Evolutionary conservation across 2,329 filamentous ascomycete species (phyloP), one percentile per base, ranked within the genome.

Genomic region (Capronia epimyces): DNA sequence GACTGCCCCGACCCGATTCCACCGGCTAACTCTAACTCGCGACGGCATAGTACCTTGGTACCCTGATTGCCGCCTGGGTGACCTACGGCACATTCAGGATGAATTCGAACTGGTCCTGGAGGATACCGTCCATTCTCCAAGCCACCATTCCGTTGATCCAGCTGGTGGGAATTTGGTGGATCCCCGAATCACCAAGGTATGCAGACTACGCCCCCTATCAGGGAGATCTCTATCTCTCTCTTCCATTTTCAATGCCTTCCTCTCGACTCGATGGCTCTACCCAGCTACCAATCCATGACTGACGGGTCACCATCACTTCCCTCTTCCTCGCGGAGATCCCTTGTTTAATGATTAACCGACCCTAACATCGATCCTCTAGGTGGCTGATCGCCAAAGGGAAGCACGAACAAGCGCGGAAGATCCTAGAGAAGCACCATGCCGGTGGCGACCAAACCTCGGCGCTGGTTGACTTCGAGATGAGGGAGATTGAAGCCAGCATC

Each of bases 401-500:
- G 3, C 7, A 32, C 7, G 55, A 60, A 12, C 59, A 62, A 50
- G 61, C 60, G 2, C 58, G 21, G 20, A 59, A 0, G 15, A 60
- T 27, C 53, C 55, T 18, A 57, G 60, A 2, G 56, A 64, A 57
- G 1, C 54, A 60, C n/a, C 63, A 65, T 32, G 60, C 57, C 1
- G 50, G 24, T 0, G 62, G 63, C 3, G 63, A 64, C 24, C 9
- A 27, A 1, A 21, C 42, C 10, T 52, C 59, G 1, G 43, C 53
- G 0, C 29, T 65, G 16, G 56, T 62, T 8, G 77, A 82, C 60
- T 82, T 81, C 63, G 80, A 86, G 65, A 83, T 76, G 64, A 75
- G 74, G 44, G 82, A 86, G 68, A 86, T 86, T 67, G 77, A 76
- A 42, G 67, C 81, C 49, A 65, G 1, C 62, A 60, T 63, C 57